A percentile compares a stretch with the other conserved stretches of the same genome.
phyloP scores from a whole-genome alignment of 495 filamentous ascomycete genomes.

The Aspergillus indologenus region DNA sequence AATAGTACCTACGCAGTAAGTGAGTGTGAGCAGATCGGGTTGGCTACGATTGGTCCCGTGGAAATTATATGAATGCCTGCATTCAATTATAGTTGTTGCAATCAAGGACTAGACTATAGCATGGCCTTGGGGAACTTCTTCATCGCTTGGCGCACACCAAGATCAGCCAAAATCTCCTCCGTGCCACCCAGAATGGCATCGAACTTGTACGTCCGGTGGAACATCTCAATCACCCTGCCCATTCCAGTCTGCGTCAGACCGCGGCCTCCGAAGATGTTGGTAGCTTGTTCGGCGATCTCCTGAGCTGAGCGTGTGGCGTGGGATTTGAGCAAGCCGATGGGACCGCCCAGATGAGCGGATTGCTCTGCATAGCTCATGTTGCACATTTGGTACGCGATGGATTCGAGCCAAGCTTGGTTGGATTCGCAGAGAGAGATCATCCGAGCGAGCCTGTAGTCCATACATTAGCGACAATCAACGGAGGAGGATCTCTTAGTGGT shows the following conservation, averaged over 20 bases:
- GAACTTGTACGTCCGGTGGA: conserved; percentile 83
- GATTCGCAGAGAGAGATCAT: conserved; percentile 83
- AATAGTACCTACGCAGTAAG: not conserved
- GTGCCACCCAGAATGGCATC: conserved; percentile 83
- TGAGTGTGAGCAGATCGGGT: too few species aligned
- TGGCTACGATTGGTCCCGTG: too few species aligned
- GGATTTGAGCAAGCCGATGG: conserved; percentile 81
- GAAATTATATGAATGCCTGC: not conserved
- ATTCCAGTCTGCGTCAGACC: conserved; percentile 80
- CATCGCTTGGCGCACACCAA: conserved; percentile 80
- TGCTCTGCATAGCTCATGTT: conserved; percentile 80
- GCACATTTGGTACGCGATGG: conserved; percentile 83
- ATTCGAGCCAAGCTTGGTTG: conserved; percentile 83
- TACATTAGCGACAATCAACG: not conserved
- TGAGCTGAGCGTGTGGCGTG: conserved; percentile 71
- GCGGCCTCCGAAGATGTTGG: conserved; percentile 84
- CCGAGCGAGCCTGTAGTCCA: conserved; percentile 59
- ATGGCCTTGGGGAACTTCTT: conserved; percentile 81
- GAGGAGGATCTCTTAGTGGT: not conserved
- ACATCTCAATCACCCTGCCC: conserved; percentile 77
- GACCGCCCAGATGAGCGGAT: conserved; percentile 70
- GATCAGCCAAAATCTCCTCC: conserved; percentile 79
- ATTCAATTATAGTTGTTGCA: not conserved
- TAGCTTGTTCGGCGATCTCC: conserved; percentile 77
- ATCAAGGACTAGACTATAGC: conserved; percentile 53